Conservation (phyloP, 768 basidiomycete species). For the Trametes cingulata region DNA sequence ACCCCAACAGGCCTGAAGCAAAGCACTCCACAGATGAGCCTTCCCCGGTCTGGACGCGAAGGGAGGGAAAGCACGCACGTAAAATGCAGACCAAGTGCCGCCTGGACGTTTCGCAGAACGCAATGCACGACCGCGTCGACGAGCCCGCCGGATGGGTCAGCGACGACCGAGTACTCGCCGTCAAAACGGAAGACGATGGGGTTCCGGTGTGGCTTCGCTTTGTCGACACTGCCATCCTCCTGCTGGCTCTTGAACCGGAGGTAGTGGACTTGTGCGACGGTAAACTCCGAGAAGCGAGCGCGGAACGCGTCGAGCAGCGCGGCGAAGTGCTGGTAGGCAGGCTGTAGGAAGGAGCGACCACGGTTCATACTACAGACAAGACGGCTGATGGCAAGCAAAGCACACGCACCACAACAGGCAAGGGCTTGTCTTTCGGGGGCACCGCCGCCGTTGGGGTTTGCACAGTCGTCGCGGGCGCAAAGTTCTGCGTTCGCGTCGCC, state of each 20-base stretch:
- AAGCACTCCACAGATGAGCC: no score
- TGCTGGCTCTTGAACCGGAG: constrained; percentile 22
- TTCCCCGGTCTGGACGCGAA: no score
- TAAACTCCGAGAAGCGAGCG: constrained; percentile 22
- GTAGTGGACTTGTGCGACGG: constrained; percentile 24
- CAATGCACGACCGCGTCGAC: constrained; percentile 28
- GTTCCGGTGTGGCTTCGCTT: background rate
- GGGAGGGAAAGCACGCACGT: constrained; percentile 14
- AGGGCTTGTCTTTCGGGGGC: background rate
- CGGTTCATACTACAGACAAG: background rate
- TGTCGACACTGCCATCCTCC: background rate
- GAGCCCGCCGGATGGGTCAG: constrained; percentile 37
- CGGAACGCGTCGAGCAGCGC: constrained; percentile 19
- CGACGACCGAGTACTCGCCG: constrained; percentile 52
- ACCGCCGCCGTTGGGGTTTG: background rate
- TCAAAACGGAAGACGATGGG: constrained; percentile 44
- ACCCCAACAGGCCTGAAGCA: constrained; percentile 7
- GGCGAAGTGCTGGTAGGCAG: constrained; percentile 25
- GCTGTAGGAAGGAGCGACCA: constrained; percentile 4
- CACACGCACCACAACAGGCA: constrained; percentile 6
- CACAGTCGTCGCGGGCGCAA: no score
- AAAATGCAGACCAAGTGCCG: constrained; percentile 39
- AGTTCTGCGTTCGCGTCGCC: no score
- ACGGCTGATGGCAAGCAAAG: background rate
- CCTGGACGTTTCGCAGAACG: constrained; percentile 25